These are phyloP conservation scores for Phytopythium chamaehyphon DNA, from an alignment of 352 stramenopile species.

Conservation along the genomic window DNA sequence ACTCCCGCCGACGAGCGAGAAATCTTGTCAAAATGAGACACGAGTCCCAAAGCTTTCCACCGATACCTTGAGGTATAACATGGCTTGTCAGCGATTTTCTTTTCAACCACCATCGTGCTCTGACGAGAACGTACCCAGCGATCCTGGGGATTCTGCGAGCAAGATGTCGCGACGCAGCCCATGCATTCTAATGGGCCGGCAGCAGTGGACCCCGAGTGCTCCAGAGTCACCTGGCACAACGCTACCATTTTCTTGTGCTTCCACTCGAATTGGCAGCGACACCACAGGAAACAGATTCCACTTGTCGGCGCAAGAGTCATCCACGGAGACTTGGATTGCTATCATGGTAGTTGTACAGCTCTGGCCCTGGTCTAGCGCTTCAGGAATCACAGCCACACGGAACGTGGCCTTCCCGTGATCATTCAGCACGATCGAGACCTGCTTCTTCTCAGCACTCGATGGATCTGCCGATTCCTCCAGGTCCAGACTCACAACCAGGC, in stretches of 20 bases:
- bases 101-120: background rate
- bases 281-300: conserved; percentile 70
- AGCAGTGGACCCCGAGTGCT: conserved; percentile 68
- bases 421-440: conserved; percentile 44
- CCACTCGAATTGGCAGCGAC: conserved; percentile 47
- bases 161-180: conserved; percentile 52
- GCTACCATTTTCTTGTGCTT: conserved; percentile 7
- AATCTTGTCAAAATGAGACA: conserved; percentile 71
- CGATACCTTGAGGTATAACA: conserved; percentile 41
- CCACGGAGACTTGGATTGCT: conserved; percentile 34
- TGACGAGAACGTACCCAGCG: conserved; percentile 36
- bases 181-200: conserved; percentile 47
- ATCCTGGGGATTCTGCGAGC: conserved; percentile 68
- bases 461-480: conserved; percentile 10
- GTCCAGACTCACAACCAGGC: conserved; percentile 21
- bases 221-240: conserved; percentile 16
- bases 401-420: conserved; percentile 59
- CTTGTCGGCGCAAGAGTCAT: conserved; percentile 19
- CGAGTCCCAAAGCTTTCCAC: conserved; percentile 83
- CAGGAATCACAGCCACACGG: conserved; percentile 26
- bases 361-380: conserved; percentile 1
- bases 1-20: conserved; percentile 28
- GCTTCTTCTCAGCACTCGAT: conserved; percentile 6
- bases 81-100: conserved; percentile 7
- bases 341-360: conserved; percentile 11